These are phyloP conservation scores for Beverwykella pulmonaria DNA, from an alignment of 495 filamentous ascomycete genomes.

Conservation along the genomic window DNA sequence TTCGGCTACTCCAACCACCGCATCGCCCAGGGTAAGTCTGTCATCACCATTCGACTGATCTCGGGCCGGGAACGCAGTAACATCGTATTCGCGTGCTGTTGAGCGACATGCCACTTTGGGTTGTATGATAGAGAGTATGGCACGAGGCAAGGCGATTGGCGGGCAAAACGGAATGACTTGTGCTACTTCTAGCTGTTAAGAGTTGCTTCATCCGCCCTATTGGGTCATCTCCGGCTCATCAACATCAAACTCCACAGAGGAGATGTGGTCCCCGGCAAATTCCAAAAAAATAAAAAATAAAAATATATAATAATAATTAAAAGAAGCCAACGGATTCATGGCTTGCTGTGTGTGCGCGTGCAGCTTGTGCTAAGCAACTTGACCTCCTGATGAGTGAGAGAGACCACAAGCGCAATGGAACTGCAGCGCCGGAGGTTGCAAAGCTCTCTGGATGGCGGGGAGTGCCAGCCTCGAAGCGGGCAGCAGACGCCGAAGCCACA, in stretches of 20 bases:
- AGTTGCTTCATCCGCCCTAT: neutral
- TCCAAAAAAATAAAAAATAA: too few species aligned
- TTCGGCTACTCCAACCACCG: neutral
- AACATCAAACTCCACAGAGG: neutral
- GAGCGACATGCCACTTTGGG: neutral
- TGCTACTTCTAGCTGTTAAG: neutral
- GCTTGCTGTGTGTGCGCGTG: neutral
- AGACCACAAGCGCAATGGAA: neutral
- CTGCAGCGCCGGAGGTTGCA: slow-evolving; percentile 14
- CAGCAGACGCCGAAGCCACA: slow-evolving; percentile 11
- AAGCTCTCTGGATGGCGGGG: slow-evolving; percentile 8
- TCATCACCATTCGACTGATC: neutral
- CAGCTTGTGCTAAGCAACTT: neutral
- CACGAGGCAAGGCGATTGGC: neutral
- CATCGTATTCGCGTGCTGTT: neutral
- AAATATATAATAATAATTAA: too few species aligned
- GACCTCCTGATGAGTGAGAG: slow-evolving; percentile 1
- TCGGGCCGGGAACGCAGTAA: neutral
- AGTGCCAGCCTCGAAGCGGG: slow-evolving; percentile 1
- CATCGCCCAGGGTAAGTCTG: neutral
- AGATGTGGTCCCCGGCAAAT: neutral
- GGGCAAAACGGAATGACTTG: neutral
- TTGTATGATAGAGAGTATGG: neutral
- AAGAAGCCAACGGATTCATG: too few species aligned
- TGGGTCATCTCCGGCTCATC: neutral